phyloP scores from a whole-genome alignment of 1,139 yeast genomes.

The Debaryomyces singareniensis region DNA sequence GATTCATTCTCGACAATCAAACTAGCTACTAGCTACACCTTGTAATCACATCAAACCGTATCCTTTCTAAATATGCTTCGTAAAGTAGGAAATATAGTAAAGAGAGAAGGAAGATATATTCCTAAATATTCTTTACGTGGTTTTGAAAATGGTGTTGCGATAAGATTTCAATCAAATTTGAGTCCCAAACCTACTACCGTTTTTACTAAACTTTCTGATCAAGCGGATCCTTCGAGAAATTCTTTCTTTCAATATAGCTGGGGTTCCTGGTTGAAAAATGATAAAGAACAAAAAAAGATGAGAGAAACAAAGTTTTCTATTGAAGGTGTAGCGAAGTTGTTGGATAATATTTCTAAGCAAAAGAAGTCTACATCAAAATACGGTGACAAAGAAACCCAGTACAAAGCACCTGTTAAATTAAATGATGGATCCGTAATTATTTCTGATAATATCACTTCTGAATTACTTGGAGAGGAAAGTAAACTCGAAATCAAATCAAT shows the following conservation, averaged over 20 bases:
- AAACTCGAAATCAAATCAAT: conserved; percentile 58
- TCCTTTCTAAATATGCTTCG: too few species aligned
- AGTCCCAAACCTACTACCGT: conserved; percentile 26
- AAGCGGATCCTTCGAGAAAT: conserved; percentile 62
- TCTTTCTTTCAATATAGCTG: conserved; percentile 82
- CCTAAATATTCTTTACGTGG: too few species aligned
- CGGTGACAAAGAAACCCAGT: conserved; percentile 18
- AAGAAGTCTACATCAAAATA: conserved; percentile 15
- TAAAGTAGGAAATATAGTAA: too few species aligned
- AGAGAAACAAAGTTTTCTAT: conserved; percentile 82
- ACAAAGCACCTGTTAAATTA: conserved; percentile 30
- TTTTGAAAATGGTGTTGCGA: conserved; percentile 1
- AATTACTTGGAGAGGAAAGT: conserved; percentile 34
- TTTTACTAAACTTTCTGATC: conserved; percentile 51
- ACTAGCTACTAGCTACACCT: too few species aligned
- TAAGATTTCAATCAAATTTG: conserved; percentile 10
- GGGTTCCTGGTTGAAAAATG: conserved; percentile 92
- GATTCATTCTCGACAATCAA: too few species aligned
- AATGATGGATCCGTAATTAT: conserved; percentile 39
- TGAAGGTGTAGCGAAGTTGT: conserved; percentile 57
- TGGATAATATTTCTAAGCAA: conserved; percentile 33
- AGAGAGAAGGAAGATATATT: too few species aligned
- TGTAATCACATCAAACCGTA: too few species aligned
- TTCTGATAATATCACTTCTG: conserved; percentile 36
- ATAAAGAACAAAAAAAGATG: conserved; percentile 61